Evolutionary conservation across 108 stramenopile genomes (phyloP).

Genomic region (Pseudonitzschia multiseries): DNA sequence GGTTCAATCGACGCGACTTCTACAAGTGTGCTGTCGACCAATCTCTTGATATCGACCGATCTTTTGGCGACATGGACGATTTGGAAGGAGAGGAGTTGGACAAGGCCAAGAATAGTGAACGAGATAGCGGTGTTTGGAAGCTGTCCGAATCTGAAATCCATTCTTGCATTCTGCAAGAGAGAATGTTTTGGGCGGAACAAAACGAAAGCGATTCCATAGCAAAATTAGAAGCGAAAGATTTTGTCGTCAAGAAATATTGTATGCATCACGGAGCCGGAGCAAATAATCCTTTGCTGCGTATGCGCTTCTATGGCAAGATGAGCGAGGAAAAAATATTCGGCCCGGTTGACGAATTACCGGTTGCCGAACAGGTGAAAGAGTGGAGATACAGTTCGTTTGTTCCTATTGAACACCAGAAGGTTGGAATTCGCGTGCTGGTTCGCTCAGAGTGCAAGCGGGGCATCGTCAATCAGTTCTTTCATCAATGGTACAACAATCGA

Average conservation of each 20-base stretch:
- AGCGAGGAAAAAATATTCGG: conserved; percentile 30
- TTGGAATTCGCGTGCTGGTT: conserved; percentile 52
- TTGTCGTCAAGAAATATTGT: conserved; percentile 60
- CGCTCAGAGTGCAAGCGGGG: conserved; percentile 44
- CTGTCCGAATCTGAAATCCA: conserved; percentile 21
- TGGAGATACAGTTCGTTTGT: conserved; percentile 23
- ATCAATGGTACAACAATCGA: conserved; percentile 32
- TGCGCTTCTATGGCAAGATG: conserved; percentile 69
- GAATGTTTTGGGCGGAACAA: conserved; percentile 15
- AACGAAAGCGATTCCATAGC: conserved; percentile 18
- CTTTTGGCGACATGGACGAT: conserved; percentile 15
- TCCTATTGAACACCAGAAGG: conserved; percentile 39
- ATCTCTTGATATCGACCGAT: neutral
- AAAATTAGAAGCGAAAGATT: conserved; percentile 42
- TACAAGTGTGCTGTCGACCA: conserved; percentile 54
- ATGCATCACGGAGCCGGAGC: conserved; percentile 73
- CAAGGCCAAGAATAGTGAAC: neutral
- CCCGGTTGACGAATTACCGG: conserved; percentile 43
- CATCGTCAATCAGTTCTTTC: conserved; percentile 44
- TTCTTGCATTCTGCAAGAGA: conserved; percentile 18
- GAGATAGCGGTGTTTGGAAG: conserved; percentile 25
- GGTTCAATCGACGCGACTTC: conserved; percentile 47
- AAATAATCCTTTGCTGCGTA: conserved; percentile 61
- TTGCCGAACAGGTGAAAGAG: conserved; percentile 37
- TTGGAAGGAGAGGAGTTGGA: conserved; percentile 13